These are phyloP conservation scores for Lipomyces yamanashiensis DNA, from an alignment of 805 yeast species.

Conservation along the genomic window DNA sequence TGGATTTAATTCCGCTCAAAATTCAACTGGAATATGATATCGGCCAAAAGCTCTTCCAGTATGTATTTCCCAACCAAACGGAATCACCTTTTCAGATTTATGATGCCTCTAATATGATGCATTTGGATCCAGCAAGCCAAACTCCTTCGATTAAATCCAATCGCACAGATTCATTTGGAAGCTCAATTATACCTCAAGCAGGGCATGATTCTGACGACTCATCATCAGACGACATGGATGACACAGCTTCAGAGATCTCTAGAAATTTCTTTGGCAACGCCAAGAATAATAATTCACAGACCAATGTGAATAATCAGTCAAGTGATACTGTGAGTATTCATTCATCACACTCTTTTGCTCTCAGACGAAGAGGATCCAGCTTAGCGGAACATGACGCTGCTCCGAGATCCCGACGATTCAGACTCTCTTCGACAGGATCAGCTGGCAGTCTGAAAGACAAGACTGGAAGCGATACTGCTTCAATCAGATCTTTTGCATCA, in stretches of 20 bases:
- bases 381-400: neutral
- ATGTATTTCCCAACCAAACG: constrained; percentile 67
- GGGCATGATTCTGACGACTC: neutral
- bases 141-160: neutral
- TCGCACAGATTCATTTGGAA: neutral
- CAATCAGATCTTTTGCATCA: constrained; percentile 20
- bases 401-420: neutral
- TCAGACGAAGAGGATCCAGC: constrained; percentile 3
- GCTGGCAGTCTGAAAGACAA: neutral
- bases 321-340: constrained; percentile 5
- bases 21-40: constrained; percentile 74
- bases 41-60: constrained; percentile 64
- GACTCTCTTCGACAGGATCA: neutral
- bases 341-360: constrained; percentile 1
- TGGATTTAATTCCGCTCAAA: constrained; percentile 67
- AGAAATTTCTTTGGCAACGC: neutral
- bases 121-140: neutral
- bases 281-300: neutral
- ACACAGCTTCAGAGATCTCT: neutral
- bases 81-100: constrained; percentile 39
- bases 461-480: constrained; percentile 20
- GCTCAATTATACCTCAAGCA: neutral
- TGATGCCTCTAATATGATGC: neutral
- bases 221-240: constrained; percentile 14
- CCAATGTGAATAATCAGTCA: neutral